These are phyloP conservation scores for Magnolia officinalis DNA, from an alignment of 164 flowering plant species.

Conservation along the genomic window DNA sequence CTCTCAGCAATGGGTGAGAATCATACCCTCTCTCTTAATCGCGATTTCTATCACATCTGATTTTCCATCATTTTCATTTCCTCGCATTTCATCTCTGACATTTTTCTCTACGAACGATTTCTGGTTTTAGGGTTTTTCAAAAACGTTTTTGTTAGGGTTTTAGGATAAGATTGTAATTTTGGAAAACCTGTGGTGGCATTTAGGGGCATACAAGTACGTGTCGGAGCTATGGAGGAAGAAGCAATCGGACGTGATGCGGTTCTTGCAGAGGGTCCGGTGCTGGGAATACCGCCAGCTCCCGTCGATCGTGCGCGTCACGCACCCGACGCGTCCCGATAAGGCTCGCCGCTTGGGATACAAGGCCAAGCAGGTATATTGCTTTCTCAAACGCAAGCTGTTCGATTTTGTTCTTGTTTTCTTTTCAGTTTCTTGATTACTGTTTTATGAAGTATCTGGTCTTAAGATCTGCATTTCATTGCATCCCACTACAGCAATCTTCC, in stretches of 20 bases:
- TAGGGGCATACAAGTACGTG: conserved; percentile 74
- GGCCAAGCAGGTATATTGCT: conserved; percentile 45
- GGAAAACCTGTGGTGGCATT: neutral
- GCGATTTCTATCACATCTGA: too few species aligned
- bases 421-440: neutral
- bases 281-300: conserved; percentile 71
- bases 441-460: neutral
- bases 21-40: neutral
- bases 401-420: neutral
- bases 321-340: conserved; percentile 46
- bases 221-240: conserved; percentile 85
- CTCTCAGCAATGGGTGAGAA: neutral
- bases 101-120: neutral
- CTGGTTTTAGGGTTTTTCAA: neutral
- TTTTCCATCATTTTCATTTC: neutral
- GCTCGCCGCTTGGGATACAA: conserved; percentile 49
- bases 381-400: too few species aligned
- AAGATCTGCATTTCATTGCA: too few species aligned
- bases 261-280: conserved; percentile 71
- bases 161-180: neutral
- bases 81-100: neutral
- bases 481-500: too few species aligned
- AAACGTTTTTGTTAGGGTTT: neutral
- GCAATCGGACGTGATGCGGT: conserved; percentile 85
- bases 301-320: conserved; percentile 44